phyloP scores from a whole-genome alignment of 768 basidiomycete species.

The Podaxis carcinomalis region DNA sequence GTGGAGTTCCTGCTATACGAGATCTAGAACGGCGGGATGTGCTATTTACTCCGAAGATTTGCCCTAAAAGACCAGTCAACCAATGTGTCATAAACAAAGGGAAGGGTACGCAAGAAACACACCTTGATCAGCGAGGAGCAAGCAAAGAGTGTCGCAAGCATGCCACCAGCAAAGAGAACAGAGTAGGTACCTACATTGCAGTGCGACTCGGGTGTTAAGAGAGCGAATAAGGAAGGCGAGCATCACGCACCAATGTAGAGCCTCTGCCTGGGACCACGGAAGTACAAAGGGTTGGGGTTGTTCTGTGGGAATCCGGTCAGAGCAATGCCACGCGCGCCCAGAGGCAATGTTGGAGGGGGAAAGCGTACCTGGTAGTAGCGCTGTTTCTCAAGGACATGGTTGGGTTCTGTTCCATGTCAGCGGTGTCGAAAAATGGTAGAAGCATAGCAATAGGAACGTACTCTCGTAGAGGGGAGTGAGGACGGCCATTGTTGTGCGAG shows the following conservation, averaged over 20 bases:
- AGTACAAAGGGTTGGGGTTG: constrained; percentile 50
- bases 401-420: constrained; percentile 45
- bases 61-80: constrained; percentile 16
- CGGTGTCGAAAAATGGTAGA: constrained; percentile 2
- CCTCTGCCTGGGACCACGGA: constrained; percentile 56
- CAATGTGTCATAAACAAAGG: not conserved
- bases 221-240: not conserved
- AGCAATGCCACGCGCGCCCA: not conserved
- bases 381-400: constrained; percentile 64
- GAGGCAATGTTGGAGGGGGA: constrained; percentile 1
- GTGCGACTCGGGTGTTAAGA: constrained; percentile 4
- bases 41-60: constrained; percentile 15
- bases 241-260: constrained; percentile 57
- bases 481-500: constrained; percentile 34
- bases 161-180: constrained; percentile 48
- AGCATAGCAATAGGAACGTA: constrained; percentile 28
- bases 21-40: not conserved
- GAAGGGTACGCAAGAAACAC: constrained; percentile 13
- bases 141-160: constrained; percentile 49
- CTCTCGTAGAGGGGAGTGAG: constrained; percentile 64
- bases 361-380: constrained; percentile 56
- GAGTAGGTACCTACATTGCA: constrained; percentile 46
- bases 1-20: not conserved
- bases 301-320: constrained; percentile 23
- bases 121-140: constrained; percentile 44